Conservation (phyloP, 345 rosid genomes). For the Corchorus capsularis region DNA sequence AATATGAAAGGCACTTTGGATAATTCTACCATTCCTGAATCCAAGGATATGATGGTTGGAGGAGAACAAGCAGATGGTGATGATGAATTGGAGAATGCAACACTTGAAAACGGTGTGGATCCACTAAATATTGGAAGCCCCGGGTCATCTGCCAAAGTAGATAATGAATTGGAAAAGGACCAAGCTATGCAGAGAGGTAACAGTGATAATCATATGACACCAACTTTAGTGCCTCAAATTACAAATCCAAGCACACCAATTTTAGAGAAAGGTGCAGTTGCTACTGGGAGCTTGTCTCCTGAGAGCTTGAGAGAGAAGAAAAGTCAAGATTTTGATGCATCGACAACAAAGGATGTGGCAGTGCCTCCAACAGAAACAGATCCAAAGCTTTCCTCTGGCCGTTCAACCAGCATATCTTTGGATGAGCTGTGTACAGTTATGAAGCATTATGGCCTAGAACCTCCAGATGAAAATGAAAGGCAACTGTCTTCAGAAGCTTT, state of each 20-base stretch:
- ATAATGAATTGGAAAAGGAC: constrained; percentile 26
- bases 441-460: constrained; percentile 43
- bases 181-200: constrained; percentile 21
- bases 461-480: constrained; percentile 34
- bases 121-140: constrained; percentile 11
- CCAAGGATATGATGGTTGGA: constrained; percentile 28
- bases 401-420: constrained; percentile 30
- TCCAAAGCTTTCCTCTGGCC: constrained; percentile 22
- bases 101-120: constrained; percentile 17
- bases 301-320: constrained; percentile 21
- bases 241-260: constrained; percentile 18
- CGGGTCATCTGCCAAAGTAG: constrained; percentile 18
- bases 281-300: constrained; percentile 22
- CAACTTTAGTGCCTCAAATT: constrained; percentile 20
- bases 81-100: constrained; percentile 21
- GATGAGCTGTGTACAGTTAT: constrained; percentile 43
- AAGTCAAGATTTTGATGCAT: constrained; percentile 27
- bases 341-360: constrained; percentile 12
- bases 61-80: constrained; percentile 7
- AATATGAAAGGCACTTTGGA: constrained; percentile 25
- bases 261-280: constrained; percentile 18
- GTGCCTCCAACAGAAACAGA: constrained; percentile 18
- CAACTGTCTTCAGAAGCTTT: constrained; percentile 32
- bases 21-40: constrained; percentile 23
- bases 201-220: constrained; percentile 11